Conservation (phyloP, 179 eudicot genomes). For the Actinidia arguta region DNA sequence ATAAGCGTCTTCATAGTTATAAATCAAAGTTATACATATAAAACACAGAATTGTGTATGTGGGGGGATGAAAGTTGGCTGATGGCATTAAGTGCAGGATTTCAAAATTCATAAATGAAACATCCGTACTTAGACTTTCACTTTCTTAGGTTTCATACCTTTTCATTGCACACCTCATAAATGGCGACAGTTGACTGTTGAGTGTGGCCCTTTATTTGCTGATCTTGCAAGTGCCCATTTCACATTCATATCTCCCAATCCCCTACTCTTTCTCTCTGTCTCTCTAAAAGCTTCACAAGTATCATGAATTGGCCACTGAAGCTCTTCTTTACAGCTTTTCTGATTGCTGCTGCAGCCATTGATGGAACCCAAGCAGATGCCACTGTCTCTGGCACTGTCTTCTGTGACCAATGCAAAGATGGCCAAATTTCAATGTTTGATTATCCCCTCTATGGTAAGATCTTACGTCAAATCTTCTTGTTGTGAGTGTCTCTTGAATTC, state of each 20-base stretch:
- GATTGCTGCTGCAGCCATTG: conserved; percentile 39
- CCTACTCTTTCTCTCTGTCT: conserved; percentile 1
- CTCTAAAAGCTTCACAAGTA: not conserved
- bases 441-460: conserved; percentile 78
- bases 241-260: conserved; percentile 14
- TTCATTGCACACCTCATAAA: conserved; percentile 28
- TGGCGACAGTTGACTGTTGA: conserved; percentile 60
- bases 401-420: conserved; percentile 98
- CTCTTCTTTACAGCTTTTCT: conserved; percentile 33
- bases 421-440: conserved; percentile 80
- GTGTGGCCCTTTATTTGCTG: conserved; percentile 14
- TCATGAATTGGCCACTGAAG: conserved; percentile 39
- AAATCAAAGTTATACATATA: too few relatives aligned
- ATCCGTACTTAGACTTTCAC: not conserved
- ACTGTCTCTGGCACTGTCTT: conserved; percentile 81
- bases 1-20: too few relatives aligned
- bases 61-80: not conserved
- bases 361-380: conserved; percentile 60
- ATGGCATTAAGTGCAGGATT: not conserved
- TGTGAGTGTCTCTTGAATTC: too few relatives aligned
- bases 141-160: not conserved
- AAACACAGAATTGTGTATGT: not conserved
- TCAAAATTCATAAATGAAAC: not conserved
- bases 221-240: conserved; percentile 8
- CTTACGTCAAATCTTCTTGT: too few relatives aligned